These are phyloP conservation scores for Sporothrix inflata DNA, from an alignment of 2,329 filamentous ascomycete species.

Conservation along the genomic window DNA sequence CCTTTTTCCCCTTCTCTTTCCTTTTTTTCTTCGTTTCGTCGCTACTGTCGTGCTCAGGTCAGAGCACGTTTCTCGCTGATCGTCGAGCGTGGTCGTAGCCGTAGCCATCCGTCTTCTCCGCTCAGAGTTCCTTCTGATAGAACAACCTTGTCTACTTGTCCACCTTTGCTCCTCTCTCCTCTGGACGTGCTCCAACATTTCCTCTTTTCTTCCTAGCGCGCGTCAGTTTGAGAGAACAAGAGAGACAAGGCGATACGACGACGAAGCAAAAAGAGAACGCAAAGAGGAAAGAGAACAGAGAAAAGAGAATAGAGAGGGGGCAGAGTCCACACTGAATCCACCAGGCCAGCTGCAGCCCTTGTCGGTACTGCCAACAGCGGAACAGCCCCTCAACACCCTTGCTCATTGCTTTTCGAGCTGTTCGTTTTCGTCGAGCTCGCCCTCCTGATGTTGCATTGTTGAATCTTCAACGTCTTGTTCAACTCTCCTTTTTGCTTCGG, in stretches of 20 bases:
- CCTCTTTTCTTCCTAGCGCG: neutral
- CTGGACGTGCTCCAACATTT: neutral
- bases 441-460: slow-evolving; percentile 6
- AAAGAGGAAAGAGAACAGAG: slow-evolving; percentile 1
- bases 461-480: slow-evolving; percentile 18
- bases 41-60: neutral
- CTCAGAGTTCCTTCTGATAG: neutral
- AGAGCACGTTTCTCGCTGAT: neutral
- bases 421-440: slow-evolving; percentile 15
- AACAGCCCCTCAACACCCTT: slow-evolving; percentile 5
- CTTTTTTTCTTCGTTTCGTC: neutral
- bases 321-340: slow-evolving; percentile 21
- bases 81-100: neutral
- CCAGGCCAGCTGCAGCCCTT: neutral
- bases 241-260: neutral
- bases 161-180: neutral
- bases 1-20: neutral
- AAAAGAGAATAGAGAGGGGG: slow-evolving; percentile 5
- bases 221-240: neutral
- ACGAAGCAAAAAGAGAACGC: neutral
- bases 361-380: neutral
- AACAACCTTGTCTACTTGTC: slow-evolving; percentile 1
- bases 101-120: neutral
- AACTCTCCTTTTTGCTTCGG: slow-evolving; percentile 6
- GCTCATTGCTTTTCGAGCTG: slow-evolving; percentile 18